Conservation (phyloP, 2,329 filamentous ascomycete genomes). For the Ascomycota sp. region DNA sequence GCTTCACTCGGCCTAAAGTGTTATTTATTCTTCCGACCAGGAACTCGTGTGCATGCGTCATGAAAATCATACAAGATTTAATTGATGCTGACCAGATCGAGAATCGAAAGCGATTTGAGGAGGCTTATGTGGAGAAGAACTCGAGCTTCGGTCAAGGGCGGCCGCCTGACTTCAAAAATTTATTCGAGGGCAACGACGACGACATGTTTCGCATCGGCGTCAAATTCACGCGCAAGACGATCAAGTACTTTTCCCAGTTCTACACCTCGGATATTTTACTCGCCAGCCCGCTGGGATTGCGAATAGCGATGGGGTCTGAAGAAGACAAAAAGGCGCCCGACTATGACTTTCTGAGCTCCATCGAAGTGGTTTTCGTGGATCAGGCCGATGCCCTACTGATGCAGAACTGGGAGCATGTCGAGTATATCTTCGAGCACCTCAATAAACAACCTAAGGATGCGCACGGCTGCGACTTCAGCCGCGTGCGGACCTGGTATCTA, state of each 20-base stretch:
- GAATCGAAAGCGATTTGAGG: constrained; percentile 79
- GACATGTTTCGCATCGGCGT: constrained; percentile 92
- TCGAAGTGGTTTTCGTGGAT: constrained; percentile 76
- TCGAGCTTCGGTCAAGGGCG: constrained; percentile 45
- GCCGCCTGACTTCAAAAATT: constrained; percentile 65
- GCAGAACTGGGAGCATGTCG: constrained; percentile 96
- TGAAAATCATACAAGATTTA: constrained; percentile 54
- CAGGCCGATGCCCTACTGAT: constrained; percentile 83
- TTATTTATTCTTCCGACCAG: constrained; percentile 77
- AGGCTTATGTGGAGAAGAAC: constrained; percentile 51
- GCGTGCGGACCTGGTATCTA: constrained; percentile 81
- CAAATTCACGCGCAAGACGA: constrained; percentile 86
- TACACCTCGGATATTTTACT: constrained; percentile 93
- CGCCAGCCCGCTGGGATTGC: constrained; percentile 70
- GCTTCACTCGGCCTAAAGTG: constrained; percentile 84
- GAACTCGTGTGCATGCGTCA: constrained; percentile 57
- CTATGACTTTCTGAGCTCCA: constrained; percentile 77
- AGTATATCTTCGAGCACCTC: constrained; percentile 75
- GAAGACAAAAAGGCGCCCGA: constrained; percentile 40
- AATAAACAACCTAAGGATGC: constrained; percentile 76
- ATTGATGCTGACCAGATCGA: constrained; percentile 78
- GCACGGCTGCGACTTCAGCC: constrained; percentile 81
- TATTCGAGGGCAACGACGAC: constrained; percentile 88
- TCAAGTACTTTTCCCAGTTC: constrained; percentile 88
- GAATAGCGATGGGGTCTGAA: constrained; percentile 72